Conservation (phyloP, 129 eudicot genomes). For the Centaurea solstitialis region DNA sequence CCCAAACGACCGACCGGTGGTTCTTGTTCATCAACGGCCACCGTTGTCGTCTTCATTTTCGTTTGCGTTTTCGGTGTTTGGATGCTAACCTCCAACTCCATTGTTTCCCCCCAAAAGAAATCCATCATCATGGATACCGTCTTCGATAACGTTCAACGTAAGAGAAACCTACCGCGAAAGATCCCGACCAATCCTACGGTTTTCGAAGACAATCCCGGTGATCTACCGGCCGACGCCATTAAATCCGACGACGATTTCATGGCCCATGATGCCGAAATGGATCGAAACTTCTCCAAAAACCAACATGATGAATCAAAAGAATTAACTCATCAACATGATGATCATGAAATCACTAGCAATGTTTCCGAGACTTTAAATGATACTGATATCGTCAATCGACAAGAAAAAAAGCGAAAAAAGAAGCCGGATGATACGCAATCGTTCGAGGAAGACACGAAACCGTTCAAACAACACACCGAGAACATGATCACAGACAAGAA, state of each 20-base stretch:
- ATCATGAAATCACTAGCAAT: conserved; percentile 8
- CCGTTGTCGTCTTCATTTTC: conserved; percentile 42
- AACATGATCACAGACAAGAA: conserved; percentile 10
- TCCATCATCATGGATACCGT: conserved; percentile 8
- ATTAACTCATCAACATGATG: background rate
- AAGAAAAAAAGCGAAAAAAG: conserved; percentile 23
- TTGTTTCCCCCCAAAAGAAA: conserved; percentile 33
- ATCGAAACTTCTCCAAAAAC: background rate
- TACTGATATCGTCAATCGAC: background rate
- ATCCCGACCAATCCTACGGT: conserved; percentile 13
- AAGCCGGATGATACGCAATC: conserved; percentile 30
- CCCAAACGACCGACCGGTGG: conserved; percentile 50
- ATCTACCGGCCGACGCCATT: conserved; percentile 57
- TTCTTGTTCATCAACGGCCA: conserved; percentile 45
- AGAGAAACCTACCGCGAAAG: background rate
- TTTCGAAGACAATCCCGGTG: conserved; percentile 58
- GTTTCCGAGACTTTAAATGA: background rate
- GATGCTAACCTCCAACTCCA: conserved; percentile 52
- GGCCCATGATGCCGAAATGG: background rate
- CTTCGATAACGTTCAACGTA: background rate
- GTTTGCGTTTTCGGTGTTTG: conserved; percentile 59
- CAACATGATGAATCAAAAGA: background rate
- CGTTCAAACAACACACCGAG: conserved; percentile 33
- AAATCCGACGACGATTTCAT: conserved; percentile 33
- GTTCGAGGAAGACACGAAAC: conserved; percentile 42